Conservation (phyloP, 2,329 filamentous ascomycete genomes). For the Xylaria sp. region DNA sequence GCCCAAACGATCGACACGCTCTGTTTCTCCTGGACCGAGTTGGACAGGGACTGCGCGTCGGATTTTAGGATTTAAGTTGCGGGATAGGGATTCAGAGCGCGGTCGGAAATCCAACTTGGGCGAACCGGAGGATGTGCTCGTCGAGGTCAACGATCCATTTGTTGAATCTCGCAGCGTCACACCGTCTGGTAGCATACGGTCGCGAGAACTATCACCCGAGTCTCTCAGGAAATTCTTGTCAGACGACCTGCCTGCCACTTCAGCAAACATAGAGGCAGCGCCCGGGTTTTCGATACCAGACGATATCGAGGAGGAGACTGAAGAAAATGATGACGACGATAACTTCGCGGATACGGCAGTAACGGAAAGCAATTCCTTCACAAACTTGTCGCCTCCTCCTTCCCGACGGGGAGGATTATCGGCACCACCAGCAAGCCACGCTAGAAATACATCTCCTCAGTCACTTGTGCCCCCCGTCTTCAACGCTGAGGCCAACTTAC, state of each 20-base stretch:
- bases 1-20: conserved; percentile 49
- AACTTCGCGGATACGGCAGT: conserved; percentile 63
- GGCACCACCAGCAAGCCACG: conserved; percentile 30
- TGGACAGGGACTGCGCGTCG: conserved; percentile 54
- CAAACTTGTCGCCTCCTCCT: conserved; percentile 61
- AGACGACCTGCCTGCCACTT: conserved; percentile 49
- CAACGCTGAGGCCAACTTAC: conserved; percentile 28
- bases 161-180: conserved; percentile 43
- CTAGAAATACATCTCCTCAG: conserved; percentile 31
- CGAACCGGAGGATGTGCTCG: conserved; percentile 36
- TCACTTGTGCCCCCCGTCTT: conserved; percentile 15
- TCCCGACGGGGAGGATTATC: conserved; percentile 49
- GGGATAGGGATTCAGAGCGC: conserved; percentile 44
- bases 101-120: conserved; percentile 37
- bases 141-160: conserved; percentile 36
- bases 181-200: conserved; percentile 51
- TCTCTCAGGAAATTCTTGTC: conserved; percentile 58
- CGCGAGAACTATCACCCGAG: conserved; percentile 61
- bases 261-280: conserved; percentile 42
- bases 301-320: conserved; percentile 56
- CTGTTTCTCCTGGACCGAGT: conserved; percentile 54
- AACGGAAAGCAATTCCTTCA: conserved; percentile 51
- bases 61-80: conserved; percentile 53
- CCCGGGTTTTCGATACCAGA: conserved; percentile 50
- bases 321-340: conserved; percentile 65